Conservation (phyloP, 2,329 filamentous ascomycete genomes). For the Scedosporium minutisporum region DNA sequence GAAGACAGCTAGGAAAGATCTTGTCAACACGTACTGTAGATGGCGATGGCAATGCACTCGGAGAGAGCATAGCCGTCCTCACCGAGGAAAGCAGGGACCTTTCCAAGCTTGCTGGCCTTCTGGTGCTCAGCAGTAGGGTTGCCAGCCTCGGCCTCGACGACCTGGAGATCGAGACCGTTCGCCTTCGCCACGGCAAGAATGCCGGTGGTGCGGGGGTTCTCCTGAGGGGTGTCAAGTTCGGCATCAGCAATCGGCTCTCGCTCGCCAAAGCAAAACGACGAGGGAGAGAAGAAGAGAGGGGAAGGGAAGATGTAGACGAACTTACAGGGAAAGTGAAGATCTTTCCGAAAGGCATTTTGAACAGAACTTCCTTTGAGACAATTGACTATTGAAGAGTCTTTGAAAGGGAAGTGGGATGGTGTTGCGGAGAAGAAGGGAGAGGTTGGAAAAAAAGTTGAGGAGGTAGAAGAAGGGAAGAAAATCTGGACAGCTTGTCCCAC, state of each 20-base stretch:
- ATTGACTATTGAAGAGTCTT: slow-evolving; percentile 8
- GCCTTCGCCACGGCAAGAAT: slow-evolving; percentile 94
- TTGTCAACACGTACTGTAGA: slow-evolving; percentile 72
- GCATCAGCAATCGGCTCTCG: slow-evolving; percentile 23
- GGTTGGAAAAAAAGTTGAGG: slow-evolving; percentile 1
- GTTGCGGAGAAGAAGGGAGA: slow-evolving; percentile 17
- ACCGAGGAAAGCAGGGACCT: slow-evolving; percentile 88
- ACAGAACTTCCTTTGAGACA: background rate
- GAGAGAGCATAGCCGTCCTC: slow-evolving; percentile 82
- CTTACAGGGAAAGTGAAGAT: slow-evolving; percentile 79
- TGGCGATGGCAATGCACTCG: slow-evolving; percentile 88
- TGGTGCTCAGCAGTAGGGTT: slow-evolving; percentile 68
- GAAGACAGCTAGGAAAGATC: slow-evolving; percentile 18
- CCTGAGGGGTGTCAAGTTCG: slow-evolving; percentile 38
- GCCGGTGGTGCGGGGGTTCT: slow-evolving; percentile 80
- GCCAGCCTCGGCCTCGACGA: slow-evolving; percentile 60
- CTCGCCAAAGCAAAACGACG: background rate
- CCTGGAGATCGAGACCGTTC: slow-evolving; percentile 86
- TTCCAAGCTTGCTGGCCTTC: slow-evolving; percentile 78
- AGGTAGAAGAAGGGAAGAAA: slow-evolving; percentile 5
- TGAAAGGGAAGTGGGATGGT: slow-evolving; percentile 14
- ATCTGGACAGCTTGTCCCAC: slow-evolving; percentile 3
- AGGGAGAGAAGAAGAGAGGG: slow-evolving; percentile 10
- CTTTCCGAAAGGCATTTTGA: slow-evolving; percentile 93
- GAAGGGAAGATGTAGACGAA: slow-evolving; percentile 8